These are phyloP conservation scores for Brassica hybrid DNA, from an alignment of 441 rosid species.

Conservation along the genomic window DNA sequence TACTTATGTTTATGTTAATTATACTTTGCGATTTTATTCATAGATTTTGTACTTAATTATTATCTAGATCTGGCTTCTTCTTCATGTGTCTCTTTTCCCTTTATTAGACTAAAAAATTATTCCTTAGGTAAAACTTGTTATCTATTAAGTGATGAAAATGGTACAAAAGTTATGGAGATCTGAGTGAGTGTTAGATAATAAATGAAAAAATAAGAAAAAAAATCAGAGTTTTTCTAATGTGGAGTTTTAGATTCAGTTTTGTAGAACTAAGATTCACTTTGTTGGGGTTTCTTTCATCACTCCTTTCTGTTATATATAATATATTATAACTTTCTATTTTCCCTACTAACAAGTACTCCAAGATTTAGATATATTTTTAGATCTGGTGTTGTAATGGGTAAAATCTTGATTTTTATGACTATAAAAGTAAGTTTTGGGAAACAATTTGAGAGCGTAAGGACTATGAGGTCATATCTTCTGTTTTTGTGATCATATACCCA, in stretches of 20 bases:
- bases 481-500: constrained; percentile 40
- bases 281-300: constrained; percentile 48
- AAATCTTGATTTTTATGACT: constrained; percentile 38
- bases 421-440: constrained; percentile 38
- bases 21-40: background rate
- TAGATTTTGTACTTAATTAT: background rate
- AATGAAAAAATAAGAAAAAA: constrained; percentile 34
- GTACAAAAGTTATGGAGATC: constrained; percentile 32
- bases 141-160: constrained; percentile 15
- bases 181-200: constrained; percentile 32
- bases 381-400: constrained; percentile 70
- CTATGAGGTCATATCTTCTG: constrained; percentile 61
- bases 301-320: constrained; percentile 39
- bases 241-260: constrained; percentile 55
- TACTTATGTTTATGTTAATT: constrained; percentile 7
- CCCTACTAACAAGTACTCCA: constrained; percentile 43
- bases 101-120: background rate
- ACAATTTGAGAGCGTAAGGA: constrained; percentile 34
- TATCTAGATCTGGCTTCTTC: constrained; percentile 23
- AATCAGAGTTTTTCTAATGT: constrained; percentile 28
- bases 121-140: background rate
- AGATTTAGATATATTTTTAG: constrained; percentile 57
- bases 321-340: constrained; percentile 42
- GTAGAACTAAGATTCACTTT: constrained; percentile 56
- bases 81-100: background rate